Evolutionary conservation across 2,329 filamentous ascomycete species (phyloP).

Genomic region (Colletotrichum sp.): DNA sequence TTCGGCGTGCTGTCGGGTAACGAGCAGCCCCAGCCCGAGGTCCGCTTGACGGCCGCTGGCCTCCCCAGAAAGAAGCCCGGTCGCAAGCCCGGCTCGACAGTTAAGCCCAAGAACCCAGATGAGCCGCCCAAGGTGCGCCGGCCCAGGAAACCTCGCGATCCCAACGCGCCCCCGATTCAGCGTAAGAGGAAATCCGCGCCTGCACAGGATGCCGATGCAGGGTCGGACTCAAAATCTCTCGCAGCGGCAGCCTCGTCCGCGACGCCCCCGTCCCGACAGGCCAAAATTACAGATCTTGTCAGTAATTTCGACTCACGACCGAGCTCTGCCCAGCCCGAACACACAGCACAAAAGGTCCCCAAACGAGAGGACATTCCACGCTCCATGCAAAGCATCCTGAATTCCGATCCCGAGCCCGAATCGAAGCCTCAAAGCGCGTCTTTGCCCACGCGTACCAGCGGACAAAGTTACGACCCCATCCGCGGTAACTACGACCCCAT

Average conservation of each 20-base stretch:
- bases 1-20: conserved; percentile 34
- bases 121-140: conserved; percentile 56
- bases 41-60: conserved; percentile 58
- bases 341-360: conserved; percentile 46
- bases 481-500: conserved; percentile 75
- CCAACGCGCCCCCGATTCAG: conserved; percentile 59
- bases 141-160: conserved; percentile 62
- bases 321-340: conserved; percentile 32
- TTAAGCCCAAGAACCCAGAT: conserved; percentile 47
- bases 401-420: conserved; percentile 49
- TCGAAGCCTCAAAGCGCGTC: conserved; percentile 49
- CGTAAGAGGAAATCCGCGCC: conserved; percentile 59
- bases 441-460: conserved; percentile 65
- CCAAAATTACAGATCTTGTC: conserved; percentile 45
- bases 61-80: conserved; percentile 68
- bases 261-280: conserved; percentile 32
- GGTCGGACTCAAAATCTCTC: conserved; percentile 38
- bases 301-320: conserved; percentile 27
- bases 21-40: conserved; percentile 15
- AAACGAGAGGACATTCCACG: conserved; percentile 57
- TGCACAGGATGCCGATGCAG: conserved; percentile 38
- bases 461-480: conserved; percentile 90
- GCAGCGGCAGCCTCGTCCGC: conserved; percentile 30
- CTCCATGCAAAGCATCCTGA: conserved; percentile 63
- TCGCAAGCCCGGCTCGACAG: conserved; percentile 64